phyloP scores from a whole-genome alignment of 176 grass and related monocot species.

The Oryza brachyantha region DNA sequence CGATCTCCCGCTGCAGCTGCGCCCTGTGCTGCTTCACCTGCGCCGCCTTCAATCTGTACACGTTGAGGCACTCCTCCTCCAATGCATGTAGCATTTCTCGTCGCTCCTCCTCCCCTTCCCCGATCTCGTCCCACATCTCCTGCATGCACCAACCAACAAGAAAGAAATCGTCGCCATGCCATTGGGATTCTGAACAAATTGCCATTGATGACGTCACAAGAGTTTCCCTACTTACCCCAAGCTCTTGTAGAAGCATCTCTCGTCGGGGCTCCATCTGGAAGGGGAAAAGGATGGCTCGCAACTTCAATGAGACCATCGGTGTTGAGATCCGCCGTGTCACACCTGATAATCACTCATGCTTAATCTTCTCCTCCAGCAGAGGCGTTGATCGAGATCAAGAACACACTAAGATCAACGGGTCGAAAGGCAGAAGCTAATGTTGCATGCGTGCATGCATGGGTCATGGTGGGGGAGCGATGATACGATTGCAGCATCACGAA shows the following conservation, averaged over 20 bases:
- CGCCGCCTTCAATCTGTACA: constrained; percentile 61
- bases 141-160: constrained; percentile 13
- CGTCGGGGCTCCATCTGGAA: constrained; percentile 39
- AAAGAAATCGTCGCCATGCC: no score
- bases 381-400: background rate
- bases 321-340: background rate
- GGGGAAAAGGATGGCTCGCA: constrained; percentile 29
- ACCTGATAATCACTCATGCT: background rate
- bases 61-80: constrained; percentile 74
- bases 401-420: constrained; percentile 2
- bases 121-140: constrained; percentile 86
- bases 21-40: constrained; percentile 52
- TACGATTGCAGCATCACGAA: background rate
- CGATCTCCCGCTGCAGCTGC: constrained; percentile 52
- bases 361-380: background rate
- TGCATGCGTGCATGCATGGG: background rate
- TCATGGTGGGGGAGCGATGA: no score
- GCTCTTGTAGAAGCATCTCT: constrained; percentile 43
- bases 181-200: background rate
- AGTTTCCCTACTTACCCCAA: constrained; percentile 16
- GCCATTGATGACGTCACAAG: background rate
- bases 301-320: constrained; percentile 36
- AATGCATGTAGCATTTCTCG: constrained; percentile 46
- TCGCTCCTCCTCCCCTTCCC: constrained; percentile 58
- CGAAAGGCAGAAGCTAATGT: background rate